These are phyloP conservation scores for Amoebophrya sp. DNA, from an alignment of 169 alveolate species.

Conservation along the genomic window DNA sequence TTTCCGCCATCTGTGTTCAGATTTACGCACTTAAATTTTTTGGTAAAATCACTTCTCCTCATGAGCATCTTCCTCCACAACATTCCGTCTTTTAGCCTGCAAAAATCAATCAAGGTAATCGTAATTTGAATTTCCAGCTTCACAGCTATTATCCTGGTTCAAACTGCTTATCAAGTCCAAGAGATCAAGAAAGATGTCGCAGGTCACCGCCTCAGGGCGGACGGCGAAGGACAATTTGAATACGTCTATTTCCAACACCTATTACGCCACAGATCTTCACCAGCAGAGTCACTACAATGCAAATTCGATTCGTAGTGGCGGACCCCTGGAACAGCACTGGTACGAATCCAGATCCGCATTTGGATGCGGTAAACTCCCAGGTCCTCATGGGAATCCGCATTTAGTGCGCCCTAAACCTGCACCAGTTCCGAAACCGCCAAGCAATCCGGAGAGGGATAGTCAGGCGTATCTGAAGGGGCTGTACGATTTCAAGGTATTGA, in stretches of 20 bases:
- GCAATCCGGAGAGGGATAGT: background rate
- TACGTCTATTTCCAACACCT: background rate
- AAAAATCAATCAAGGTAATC: too few species aligned
- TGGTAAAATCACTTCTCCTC: too few species aligned
- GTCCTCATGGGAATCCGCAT: background rate
- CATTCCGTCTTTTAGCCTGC: too few species aligned
- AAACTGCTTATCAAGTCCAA: too few species aligned
- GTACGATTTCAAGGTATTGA: background rate
- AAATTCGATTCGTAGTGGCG: background rate
- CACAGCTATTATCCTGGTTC: too few species aligned
- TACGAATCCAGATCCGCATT: background rate
- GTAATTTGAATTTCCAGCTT: too few species aligned
- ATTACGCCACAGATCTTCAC: background rate
- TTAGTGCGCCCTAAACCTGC: background rate
- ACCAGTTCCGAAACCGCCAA: background rate
- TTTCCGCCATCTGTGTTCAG: too few species aligned
- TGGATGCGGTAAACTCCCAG: background rate
- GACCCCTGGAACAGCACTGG: background rate
- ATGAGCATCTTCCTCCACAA: too few species aligned
- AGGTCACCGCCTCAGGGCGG: constrained; percentile 1
- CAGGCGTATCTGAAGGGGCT: constrained; percentile 5
- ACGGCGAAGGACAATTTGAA: constrained; percentile 1
- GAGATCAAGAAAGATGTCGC: too few species aligned
- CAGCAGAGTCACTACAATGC: background rate
- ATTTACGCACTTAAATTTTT: too few species aligned